A percentile compares a stretch with the other conserved stretches of the same genome.
Conservation (phyloP, 495 filamentous ascomycete genomes). For the Barbatosphaeria neglecta region DNA sequence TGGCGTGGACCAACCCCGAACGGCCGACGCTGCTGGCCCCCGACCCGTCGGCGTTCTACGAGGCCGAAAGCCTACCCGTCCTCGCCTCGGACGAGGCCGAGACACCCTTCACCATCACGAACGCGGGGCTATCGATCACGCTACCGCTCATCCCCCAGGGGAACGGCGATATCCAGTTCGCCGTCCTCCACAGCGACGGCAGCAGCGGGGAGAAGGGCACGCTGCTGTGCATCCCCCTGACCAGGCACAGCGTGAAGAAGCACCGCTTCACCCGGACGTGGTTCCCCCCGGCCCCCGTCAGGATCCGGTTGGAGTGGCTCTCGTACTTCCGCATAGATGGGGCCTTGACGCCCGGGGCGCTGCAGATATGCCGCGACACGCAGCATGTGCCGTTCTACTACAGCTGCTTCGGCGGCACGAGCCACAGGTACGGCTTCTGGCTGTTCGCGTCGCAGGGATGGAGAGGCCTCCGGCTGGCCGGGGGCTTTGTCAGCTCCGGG, state of each 20-base stretch:
- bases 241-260: background rate
- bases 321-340: too few species aligned
- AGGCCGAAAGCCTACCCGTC: slow-evolving; percentile 1
- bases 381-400: slow-evolving; percentile 6
- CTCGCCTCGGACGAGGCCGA: background rate
- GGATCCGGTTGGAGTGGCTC: background rate
- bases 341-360: background rate
- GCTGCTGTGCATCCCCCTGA: slow-evolving; percentile 3
- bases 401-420: slow-evolving; percentile 3
- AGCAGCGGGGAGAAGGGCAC: background rate
- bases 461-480: background rate
- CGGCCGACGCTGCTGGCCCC: slow-evolving; percentile 5
- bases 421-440: slow-evolving; percentile 7
- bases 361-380: slow-evolving; percentile 5
- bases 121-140: slow-evolving; percentile 6
- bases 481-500: background rate
- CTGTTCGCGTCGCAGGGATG: background rate
- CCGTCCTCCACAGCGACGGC: slow-evolving; percentile 1
- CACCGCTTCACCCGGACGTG: slow-evolving; percentile 4
- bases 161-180: slow-evolving; percentile 1
- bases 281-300: slow-evolving; percentile 5
- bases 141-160: slow-evolving; percentile 2
- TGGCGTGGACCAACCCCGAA: background rate
- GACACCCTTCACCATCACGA: slow-evolving; percentile 5
- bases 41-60: slow-evolving; percentile 5